Percentiles rank a stretch among this genome's conserved stretches.
Conservation (phyloP, 2,329 filamentous ascomycete genomes). For the Annulohypoxylon truncatum region DNA sequence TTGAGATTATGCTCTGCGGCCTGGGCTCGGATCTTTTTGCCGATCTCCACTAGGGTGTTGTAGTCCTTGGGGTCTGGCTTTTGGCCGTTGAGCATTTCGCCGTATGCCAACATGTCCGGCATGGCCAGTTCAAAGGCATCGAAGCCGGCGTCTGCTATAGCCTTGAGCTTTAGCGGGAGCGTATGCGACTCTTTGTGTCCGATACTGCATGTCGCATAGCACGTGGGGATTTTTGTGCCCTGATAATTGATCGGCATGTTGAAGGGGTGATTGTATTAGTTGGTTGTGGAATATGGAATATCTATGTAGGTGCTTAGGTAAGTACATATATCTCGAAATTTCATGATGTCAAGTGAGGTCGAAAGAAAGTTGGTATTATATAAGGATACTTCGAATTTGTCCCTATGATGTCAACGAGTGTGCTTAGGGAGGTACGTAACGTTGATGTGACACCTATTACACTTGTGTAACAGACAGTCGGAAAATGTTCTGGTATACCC, state of each 20-base stretch:
- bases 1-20: constrained; percentile 65
- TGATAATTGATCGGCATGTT: constrained; percentile 46
- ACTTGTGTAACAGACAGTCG: no score
- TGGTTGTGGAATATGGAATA: no score
- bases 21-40: constrained; percentile 63
- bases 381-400: background rate
- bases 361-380: background rate
- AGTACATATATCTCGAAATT: background rate
- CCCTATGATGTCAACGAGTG: constrained; percentile 37
- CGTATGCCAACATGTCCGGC: constrained; percentile 76
- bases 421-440: constrained; percentile 14
- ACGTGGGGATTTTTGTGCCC: constrained; percentile 43
- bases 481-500: no score
- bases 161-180: constrained; percentile 69
- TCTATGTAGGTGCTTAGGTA: background rate
- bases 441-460: constrained; percentile 17
- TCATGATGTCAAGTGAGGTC: background rate
- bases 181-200: constrained; percentile 55
- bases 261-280: background rate
- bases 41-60: constrained; percentile 65
- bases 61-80: constrained; percentile 70
- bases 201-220: constrained; percentile 50
- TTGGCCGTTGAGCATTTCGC: constrained; percentile 59
- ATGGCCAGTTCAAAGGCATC: constrained; percentile 79
- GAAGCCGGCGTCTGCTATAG: constrained; percentile 74